phyloP scores from a whole-genome alignment of 2,329 filamentous ascomycete genomes.

The Myriosclerotinia duriaeana region DNA sequence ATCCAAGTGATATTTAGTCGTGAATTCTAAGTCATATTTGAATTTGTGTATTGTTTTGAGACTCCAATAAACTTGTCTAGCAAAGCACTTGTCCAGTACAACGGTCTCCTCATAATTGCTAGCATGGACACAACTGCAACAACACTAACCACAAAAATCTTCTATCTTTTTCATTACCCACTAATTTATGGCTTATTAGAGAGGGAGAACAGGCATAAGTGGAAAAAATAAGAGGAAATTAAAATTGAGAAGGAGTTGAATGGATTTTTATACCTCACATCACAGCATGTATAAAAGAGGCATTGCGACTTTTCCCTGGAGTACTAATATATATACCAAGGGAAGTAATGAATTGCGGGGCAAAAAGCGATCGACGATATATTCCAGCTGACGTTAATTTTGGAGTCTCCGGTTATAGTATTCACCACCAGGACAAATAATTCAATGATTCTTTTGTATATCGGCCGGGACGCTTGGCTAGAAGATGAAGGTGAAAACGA shows the following conservation, averaged over 20 bases:
- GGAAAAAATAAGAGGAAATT: background rate
- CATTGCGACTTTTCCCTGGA: constrained; percentile 33
- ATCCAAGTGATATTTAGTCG: background rate
- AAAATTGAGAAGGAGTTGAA: constrained; percentile 32
- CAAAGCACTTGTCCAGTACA: background rate
- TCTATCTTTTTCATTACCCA: constrained; percentile 13
- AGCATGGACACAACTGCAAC: constrained; percentile 9
- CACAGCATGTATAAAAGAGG: constrained; percentile 45
- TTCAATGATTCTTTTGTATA: background rate
- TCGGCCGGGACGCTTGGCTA: background rate
- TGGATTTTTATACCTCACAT: constrained; percentile 43
- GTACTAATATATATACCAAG: constrained; percentile 30
- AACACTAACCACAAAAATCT: background rate
- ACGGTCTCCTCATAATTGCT: constrained; percentile 8
- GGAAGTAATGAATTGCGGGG: constrained; percentile 29
- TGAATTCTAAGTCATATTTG: background rate
- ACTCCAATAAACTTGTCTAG: background rate
- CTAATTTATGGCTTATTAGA: background rate
- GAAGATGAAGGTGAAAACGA: background rate
- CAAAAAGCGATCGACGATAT: constrained; percentile 33
- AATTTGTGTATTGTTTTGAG: background rate
- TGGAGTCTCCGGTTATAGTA: constrained; percentile 45
- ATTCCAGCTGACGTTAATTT: constrained; percentile 45
- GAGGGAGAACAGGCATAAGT: background rate
- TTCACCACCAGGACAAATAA: constrained; percentile 7